phyloP scores from a whole-genome alignment of 2,329 filamentous ascomycete species.

The Fusarium siculi region DNA sequence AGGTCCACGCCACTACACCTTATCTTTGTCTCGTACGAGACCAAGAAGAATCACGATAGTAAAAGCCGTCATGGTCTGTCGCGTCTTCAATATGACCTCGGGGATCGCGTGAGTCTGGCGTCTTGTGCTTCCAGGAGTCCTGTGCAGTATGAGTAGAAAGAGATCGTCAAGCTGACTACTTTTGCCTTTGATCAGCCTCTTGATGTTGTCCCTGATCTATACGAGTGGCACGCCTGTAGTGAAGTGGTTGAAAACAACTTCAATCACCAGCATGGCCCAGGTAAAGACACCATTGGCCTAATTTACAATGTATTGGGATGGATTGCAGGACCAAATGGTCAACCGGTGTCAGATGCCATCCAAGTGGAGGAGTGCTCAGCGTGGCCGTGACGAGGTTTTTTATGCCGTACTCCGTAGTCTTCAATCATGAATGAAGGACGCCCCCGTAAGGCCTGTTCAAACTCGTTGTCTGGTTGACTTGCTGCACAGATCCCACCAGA shows the following conservation, averaged over 20 bases:
- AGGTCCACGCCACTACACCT: not conserved
- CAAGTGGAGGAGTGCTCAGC: not conserved
- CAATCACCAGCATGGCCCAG: not conserved
- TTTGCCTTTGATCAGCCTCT: not conserved
- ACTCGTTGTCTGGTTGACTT: no score
- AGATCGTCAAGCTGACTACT: not conserved
- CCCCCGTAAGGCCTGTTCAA: no score
- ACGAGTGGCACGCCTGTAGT: not conserved
- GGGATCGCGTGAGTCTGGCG: accelerated
- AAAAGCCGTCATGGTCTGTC: not conserved
- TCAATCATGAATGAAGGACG: no score
- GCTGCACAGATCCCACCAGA: no score
- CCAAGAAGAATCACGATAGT: not conserved
- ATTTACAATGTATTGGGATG: not conserved
- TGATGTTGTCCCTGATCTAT: not conserved
- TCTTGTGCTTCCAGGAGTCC: not conserved
- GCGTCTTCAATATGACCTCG: not conserved
- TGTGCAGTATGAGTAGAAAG: accelerated
- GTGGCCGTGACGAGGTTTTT: not conserved
- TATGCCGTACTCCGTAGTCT: no score
- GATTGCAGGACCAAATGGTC: not conserved
- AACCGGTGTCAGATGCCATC: not conserved
- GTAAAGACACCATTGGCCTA: not conserved
- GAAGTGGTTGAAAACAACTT: not conserved
- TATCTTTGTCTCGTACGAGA: not conserved